These are phyloP conservation scores for Tanacetum coccineum DNA, from an alignment of 129 eudicot species.

Conservation along the genomic window DNA sequence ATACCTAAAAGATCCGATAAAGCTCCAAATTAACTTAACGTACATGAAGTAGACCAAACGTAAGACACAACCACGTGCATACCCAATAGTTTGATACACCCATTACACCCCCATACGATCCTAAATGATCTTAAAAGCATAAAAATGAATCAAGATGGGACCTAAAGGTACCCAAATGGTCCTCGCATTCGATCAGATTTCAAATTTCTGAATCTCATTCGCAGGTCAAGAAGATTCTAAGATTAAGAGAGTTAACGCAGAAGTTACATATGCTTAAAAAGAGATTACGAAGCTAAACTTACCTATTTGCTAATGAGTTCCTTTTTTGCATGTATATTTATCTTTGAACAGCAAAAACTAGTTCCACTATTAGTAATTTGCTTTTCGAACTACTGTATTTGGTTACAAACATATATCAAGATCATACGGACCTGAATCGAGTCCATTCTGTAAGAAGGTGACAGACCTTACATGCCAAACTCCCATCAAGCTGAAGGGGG, in stretches of 20 bases:
- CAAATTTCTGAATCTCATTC: background rate
- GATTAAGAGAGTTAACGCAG: background rate
- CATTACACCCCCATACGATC: background rate
- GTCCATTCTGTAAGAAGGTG: background rate
- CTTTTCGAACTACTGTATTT: background rate
- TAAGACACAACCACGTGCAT: background rate
- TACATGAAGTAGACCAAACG: background rate
- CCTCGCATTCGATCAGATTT: background rate
- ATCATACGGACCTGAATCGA: slow-evolving; percentile 9
- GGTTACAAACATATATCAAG: slow-evolving; percentile 1
- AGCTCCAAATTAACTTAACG: background rate
- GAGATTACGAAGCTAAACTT: background rate
- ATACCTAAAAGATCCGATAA: background rate
- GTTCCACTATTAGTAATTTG: background rate
- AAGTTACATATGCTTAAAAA: background rate
- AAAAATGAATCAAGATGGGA: no score
- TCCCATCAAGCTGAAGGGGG: background rate
- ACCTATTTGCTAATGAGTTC: background rate
- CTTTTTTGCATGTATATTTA: background rate
- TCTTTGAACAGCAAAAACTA: background rate
- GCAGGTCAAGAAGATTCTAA: background rate
- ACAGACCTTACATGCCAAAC: background rate
- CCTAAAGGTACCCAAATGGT: background rate
- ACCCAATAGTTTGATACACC: background rate
- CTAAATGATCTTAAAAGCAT: background rate